phyloP scores from a whole-genome alignment of 495 filamentous ascomycete genomes.

The Extremus antarcticus region DNA sequence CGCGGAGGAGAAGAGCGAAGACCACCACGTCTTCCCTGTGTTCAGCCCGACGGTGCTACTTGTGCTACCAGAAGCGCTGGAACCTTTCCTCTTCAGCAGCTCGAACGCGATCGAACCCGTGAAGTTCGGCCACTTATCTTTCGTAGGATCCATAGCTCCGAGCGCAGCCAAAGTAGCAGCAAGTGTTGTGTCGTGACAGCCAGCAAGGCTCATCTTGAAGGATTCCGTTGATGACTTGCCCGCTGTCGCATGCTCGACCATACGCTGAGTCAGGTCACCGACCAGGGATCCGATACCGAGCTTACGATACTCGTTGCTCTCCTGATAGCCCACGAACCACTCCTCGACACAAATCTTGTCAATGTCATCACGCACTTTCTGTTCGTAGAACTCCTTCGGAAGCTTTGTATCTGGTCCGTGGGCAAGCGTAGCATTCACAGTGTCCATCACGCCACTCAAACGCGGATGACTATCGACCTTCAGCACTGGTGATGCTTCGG shows the following conservation, averaged over 20 bases:
- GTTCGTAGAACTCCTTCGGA: slow-evolving; percentile 80
- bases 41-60: slow-evolving; percentile 8
- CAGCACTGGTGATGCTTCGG: slow-evolving; percentile 50
- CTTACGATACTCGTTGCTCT: slow-evolving; percentile 72
- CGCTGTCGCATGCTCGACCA: slow-evolving; percentile 45
- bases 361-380: slow-evolving; percentile 55
- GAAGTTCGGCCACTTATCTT: slow-evolving; percentile 73
- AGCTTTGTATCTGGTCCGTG: slow-evolving; percentile 71
- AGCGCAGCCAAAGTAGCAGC: slow-evolving; percentile 67
- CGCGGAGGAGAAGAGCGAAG: slow-evolving; percentile 32
- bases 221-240: slow-evolving; percentile 36
- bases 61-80: slow-evolving; percentile 12
- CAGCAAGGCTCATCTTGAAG: slow-evolving; percentile 62
- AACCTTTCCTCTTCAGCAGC: slow-evolving; percentile 49
- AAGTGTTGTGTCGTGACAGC: slow-evolving; percentile 92
- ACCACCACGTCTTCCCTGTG: slow-evolving; percentile 33
- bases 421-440: slow-evolving; percentile 75
- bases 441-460: slow-evolving; percentile 86
- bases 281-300: slow-evolving; percentile 77
- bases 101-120: slow-evolving; percentile 88
- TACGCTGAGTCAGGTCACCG: slow-evolving; percentile 74
- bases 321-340: slow-evolving; percentile 81
- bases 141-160: slow-evolving; percentile 47
- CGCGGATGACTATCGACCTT: slow-evolving; percentile 76
- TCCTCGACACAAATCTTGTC: slow-evolving; percentile 78